phyloP scores from a whole-genome alignment of 1,284 basidiomycete species.

The Entoloma clypeatum region DNA sequence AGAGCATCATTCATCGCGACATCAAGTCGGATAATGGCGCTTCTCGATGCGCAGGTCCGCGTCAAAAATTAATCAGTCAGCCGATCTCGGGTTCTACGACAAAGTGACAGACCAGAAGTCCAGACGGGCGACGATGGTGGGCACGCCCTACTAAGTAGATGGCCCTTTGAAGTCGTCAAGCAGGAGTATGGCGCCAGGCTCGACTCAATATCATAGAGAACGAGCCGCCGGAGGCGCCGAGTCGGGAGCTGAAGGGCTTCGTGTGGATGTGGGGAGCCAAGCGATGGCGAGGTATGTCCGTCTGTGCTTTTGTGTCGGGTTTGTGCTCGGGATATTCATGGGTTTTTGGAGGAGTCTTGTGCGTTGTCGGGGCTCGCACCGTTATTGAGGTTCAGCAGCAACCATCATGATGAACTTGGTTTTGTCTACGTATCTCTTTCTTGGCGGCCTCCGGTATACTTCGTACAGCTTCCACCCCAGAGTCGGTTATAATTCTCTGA shows the following conservation, averaged over 20 bases:
- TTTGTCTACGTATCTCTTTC: too few species aligned
- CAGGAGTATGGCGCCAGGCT: constrained; percentile 99
- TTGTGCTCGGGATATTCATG: constrained; percentile 45
- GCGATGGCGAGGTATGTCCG: constrained; percentile 82
- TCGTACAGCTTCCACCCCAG: too few species aligned
- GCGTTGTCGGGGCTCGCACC: constrained; percentile 78
- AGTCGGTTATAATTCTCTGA: too few species aligned
- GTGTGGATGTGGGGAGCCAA: constrained; percentile 93
- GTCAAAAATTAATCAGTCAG: constrained; percentile 99
- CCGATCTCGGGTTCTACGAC: constrained; percentile 98
- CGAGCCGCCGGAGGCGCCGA: constrained; percentile 93
- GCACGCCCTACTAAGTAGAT: constrained; percentile 99
- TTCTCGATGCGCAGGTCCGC: constrained; percentile 87
- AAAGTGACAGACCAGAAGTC: constrained; percentile 98
- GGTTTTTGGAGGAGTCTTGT: constrained; percentile 88
- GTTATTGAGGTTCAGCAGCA: constrained; percentile 69
- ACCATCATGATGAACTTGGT: constrained; percentile 32
- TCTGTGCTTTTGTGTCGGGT: constrained; percentile 6
- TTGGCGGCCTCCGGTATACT: too few species aligned
- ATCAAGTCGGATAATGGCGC: constrained; percentile 98
- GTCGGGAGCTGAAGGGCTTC: constrained; percentile 92
- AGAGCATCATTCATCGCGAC: constrained; percentile 96
- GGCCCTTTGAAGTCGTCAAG: constrained; percentile 99
- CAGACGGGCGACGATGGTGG: constrained; percentile 98
- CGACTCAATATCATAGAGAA: constrained; percentile 99